Conservation (phyloP, 1,284 basidiomycete species). For the Thelephora terrestris region DNA sequence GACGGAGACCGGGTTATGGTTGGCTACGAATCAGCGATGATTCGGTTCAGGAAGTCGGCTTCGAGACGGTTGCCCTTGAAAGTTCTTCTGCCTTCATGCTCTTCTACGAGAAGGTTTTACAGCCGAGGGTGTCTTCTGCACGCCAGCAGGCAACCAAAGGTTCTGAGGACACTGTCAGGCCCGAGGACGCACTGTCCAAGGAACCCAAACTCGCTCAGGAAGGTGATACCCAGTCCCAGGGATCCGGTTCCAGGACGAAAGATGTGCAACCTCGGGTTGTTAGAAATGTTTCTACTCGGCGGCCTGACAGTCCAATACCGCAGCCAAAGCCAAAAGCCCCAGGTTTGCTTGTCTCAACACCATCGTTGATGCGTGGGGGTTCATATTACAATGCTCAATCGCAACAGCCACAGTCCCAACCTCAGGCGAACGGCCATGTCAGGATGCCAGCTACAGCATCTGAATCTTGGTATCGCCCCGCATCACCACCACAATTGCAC, state of each 20-base stretch:
- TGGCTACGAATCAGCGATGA: constrained; percentile 88
- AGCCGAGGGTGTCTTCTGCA: constrained; percentile 14
- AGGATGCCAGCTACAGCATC: no score
- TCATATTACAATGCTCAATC: no score
- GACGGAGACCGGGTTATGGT: constrained; percentile 36
- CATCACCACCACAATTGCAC: neutral
- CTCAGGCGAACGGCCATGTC: no score
- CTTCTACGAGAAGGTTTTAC: constrained; percentile 74
- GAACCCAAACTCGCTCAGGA: neutral
- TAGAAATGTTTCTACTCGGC: constrained; percentile 4
- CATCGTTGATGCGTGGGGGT: no score
- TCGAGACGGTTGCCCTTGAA: constrained; percentile 66
- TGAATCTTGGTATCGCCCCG: no score
- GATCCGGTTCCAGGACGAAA: neutral
- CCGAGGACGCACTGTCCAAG: constrained; percentile 28
- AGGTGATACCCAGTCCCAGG: constrained; percentile 8
- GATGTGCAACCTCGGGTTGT: constrained; percentile 3
- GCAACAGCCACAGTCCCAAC: no score
- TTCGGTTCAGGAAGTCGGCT: constrained; percentile 65
- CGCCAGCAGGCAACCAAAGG: constrained; percentile 12
- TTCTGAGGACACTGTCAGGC: constrained; percentile 53
- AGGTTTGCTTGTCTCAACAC: no score
- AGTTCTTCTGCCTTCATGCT: constrained; percentile 77
- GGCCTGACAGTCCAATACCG: neutral
- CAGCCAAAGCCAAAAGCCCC: no score